Evolutionary conservation across 148 eudicot species (phyloP), one percentile per base, ranked within the genome.

Genomic region (Pouteria glomerata): DNA sequence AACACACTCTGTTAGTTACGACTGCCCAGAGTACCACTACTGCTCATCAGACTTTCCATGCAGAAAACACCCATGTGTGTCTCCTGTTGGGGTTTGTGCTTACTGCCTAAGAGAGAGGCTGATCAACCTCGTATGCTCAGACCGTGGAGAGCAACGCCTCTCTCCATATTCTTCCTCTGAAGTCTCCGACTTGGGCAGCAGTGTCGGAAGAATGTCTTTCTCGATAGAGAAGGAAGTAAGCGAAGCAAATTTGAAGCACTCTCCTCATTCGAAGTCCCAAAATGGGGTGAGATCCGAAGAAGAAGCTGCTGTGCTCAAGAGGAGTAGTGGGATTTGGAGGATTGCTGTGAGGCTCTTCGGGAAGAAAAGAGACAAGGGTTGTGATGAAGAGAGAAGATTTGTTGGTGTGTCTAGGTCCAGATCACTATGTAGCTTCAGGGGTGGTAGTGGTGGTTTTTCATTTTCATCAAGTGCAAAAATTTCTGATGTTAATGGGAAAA

Each of bases 131-230:
- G 85, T 94, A 4, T 94, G 98, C 67, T 86, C 93, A 29, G 87
- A 83, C 47, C 91, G 98, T 44, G 97, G 97, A 0, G 96, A 94
- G 55, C 91, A 82, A 41, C 74, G 87, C 12, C 74, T 82, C 35
- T 84, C 90, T 1, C 80, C 86, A 1, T 91, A 93, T 27, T 87
- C 92, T 14, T 89, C 95, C 73, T 83, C 93, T 51, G 89, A 82
- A 26, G 63, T 74, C 55, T 81, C 90, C 3, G 84, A 85, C 41
- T 77, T 79, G 0, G 94, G n/a, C n/a, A n/a, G 88, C 4, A 76
- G 83, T 68, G 92, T 84, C 27, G 96, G 88, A 6, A 86, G 96
- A 51, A 81, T 94, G 53, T 94, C 98, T 1, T 94, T 91, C 64
- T 63, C 89, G 64, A 77, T 94, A 0, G 98, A 94, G 60, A 91